phyloP scores from a whole-genome alignment of 768 basidiomycete genomes.

The Lentinus tigrinus region DNA sequence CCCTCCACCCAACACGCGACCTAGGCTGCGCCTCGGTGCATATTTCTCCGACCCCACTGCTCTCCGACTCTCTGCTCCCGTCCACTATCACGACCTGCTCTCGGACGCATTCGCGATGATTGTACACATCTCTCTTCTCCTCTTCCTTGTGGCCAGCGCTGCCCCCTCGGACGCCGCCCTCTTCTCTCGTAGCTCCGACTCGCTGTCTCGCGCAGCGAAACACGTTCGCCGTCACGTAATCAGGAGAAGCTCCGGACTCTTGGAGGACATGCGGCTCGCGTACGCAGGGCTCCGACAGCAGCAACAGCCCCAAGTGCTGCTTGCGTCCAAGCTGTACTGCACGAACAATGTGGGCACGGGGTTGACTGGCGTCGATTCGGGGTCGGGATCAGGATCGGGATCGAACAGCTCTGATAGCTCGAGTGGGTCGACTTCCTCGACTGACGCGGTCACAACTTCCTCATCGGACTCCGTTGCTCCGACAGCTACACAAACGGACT shows the following conservation, averaged over 20 bases:
- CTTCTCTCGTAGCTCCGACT: slow-evolving; percentile 27
- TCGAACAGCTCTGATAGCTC: slow-evolving; percentile 21
- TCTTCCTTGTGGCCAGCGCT: slow-evolving; percentile 31
- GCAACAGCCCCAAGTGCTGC: slow-evolving; percentile 6
- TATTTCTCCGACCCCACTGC: background rate
- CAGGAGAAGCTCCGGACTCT: slow-evolving; percentile 58
- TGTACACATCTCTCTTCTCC: slow-evolving; percentile 26
- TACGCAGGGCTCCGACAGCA: slow-evolving; percentile 51
- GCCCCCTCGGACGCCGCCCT: slow-evolving; percentile 27
- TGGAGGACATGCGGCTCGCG: slow-evolving; percentile 67
- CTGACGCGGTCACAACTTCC: background rate
- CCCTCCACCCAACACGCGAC: slow-evolving; percentile 2
- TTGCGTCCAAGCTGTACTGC: slow-evolving; percentile 20
- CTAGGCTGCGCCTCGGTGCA: slow-evolving; percentile 14
- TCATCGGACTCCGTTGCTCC: background rate
- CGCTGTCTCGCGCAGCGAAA: slow-evolving; percentile 43
- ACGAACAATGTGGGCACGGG: slow-evolving; percentile 15
- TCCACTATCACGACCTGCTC: background rate
- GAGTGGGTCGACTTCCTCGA: slow-evolving; percentile 34
- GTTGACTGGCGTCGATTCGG: background rate
- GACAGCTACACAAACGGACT: slow-evolving; percentile 2
- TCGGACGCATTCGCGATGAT: slow-evolving; percentile 24
- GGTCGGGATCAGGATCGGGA: background rate
- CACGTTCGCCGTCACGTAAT: slow-evolving; percentile 54
- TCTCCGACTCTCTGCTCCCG: background rate